A percentile compares a stretch with the other conserved stretches of the same genome.
phyloP scores from a whole-genome alignment of 78 protist species.

The Dictyostelium citrinum region DNA sequence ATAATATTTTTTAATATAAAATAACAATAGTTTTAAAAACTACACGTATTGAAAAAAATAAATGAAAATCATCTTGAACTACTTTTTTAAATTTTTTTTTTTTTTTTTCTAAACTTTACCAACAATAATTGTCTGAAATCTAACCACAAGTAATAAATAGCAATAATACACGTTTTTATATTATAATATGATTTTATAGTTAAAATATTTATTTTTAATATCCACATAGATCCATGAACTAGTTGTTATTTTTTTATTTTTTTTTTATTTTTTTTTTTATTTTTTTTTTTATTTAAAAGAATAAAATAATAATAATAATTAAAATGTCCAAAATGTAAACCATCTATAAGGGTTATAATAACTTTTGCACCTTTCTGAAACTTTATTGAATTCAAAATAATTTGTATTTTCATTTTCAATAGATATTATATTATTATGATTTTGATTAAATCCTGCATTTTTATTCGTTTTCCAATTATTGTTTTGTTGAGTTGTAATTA shows the following conservation, averaged over 20 bases:
- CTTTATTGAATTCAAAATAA: background rate
- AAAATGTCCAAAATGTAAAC: background rate
- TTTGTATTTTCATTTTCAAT: background rate
- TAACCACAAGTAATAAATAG: background rate
- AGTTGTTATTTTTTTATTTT: background rate
- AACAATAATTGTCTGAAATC: background rate
- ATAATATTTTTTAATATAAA: background rate
- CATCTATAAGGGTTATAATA: background rate
- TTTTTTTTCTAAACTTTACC: background rate
- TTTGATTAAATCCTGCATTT: background rate
- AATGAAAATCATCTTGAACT: background rate
- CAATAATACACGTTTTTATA: background rate
- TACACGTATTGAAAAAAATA: background rate
- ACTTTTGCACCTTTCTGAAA: background rate
- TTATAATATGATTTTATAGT: background rate
- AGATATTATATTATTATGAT: background rate
- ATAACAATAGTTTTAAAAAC: background rate
- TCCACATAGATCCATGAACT: background rate
- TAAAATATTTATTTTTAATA: background rate
- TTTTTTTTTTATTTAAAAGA: too few species aligned
- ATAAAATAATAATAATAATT: background rate
- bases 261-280: too few species aligned
- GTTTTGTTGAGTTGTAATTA: background rate
- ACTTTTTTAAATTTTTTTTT: background rate
- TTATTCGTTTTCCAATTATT: background rate